Evolutionary conservation across 176 grass and related monocot species (phyloP).

Genomic region (Triticum turgidum): DNA sequence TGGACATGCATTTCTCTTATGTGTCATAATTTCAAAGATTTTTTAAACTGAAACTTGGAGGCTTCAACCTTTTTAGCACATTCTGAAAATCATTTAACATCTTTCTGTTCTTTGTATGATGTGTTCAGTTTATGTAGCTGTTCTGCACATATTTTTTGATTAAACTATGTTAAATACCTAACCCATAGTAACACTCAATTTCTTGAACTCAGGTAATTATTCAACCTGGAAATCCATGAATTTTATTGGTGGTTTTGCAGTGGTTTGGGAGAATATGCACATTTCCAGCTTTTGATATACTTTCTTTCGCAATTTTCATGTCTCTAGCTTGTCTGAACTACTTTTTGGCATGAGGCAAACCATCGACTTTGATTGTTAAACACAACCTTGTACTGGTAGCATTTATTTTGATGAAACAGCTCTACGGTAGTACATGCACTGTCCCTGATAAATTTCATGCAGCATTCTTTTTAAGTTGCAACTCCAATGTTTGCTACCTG

Average conservation of each 20-base stretch:
- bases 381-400: not conserved
- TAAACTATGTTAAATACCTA: too few relatives aligned
- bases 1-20: not conserved
- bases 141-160: too few relatives aligned
- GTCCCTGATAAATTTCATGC: not conserved
- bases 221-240: too few relatives aligned
- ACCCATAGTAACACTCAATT: too few relatives aligned
- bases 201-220: too few relatives aligned
- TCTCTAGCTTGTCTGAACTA: not conserved
- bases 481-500: not conserved
- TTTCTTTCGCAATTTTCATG: not conserved
- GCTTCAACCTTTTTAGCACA: too few relatives aligned
- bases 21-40: slow-evolving; percentile 1
- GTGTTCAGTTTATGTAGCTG: too few relatives aligned
- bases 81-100: too few relatives aligned
- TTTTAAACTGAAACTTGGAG: not conserved
- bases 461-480: not conserved
- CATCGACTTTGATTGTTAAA: not conserved
- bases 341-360: not conserved
- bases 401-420: slow-evolving; percentile 21
- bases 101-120: too few relatives aligned
- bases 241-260: not conserved
- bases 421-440: not conserved
- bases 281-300: not conserved
- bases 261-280: not conserved